These are phyloP conservation scores for Penicillium crystallinum DNA, from an alignment of 495 filamentous ascomycete genomes.

Conservation along the genomic window DNA sequence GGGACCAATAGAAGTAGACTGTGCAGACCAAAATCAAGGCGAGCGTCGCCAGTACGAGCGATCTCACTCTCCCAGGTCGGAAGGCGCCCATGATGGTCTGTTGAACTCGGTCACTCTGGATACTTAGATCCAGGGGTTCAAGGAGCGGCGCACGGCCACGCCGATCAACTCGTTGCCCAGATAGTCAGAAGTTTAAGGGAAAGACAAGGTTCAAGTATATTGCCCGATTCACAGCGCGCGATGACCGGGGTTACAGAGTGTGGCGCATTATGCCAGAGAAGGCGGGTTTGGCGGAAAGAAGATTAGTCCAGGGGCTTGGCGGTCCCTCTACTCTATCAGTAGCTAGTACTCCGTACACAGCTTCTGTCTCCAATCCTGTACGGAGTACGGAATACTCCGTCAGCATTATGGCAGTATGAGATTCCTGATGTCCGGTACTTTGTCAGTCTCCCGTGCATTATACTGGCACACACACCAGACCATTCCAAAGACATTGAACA, in stretches of 20 bases:
- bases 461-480: no score
- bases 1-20: slow-evolving; percentile 33
- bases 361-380: no score
- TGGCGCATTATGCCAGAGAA: neutral
- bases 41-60: slow-evolving; percentile 19
- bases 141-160: slow-evolving; percentile 20
- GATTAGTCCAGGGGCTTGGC: slow-evolving; percentile 7
- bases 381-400: no score
- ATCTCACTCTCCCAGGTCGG: slow-evolving; percentile 30
- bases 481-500: neutral
- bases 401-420: no score
- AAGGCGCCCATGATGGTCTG: slow-evolving; percentile 22
- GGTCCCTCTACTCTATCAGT: neutral
- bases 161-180: slow-evolving; percentile 11
- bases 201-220: neutral
- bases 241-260: neutral
- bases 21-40: slow-evolving; percentile 28
- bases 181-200: neutral
- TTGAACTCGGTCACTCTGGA: neutral
- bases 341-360: neutral
- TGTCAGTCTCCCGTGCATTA: no score
- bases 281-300: slow-evolving; percentile 1
- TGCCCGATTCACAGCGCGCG: neutral
- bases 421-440: no score
- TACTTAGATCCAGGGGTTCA: slow-evolving; percentile 4